phyloP scores from a whole-genome alignment of 208 protist genomes.

The Crithidia acanthocephali region DNA sequence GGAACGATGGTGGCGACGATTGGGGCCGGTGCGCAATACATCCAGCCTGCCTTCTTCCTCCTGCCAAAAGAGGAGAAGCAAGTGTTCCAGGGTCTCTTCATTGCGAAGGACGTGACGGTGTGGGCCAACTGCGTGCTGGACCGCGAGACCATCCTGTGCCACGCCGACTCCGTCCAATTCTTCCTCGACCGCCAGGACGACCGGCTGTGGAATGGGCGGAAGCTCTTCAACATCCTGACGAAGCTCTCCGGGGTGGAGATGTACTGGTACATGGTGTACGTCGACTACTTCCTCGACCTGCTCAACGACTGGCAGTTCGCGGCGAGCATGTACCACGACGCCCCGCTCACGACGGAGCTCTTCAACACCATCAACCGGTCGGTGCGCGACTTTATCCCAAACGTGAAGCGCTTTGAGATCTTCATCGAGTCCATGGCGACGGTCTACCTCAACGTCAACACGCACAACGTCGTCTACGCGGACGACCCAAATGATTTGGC shows the following conservation, averaged over 20 bases:
- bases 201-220: slow-evolving; percentile 74
- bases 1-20: slow-evolving; percentile 64
- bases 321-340: slow-evolving; percentile 82
- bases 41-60: slow-evolving; percentile 75
- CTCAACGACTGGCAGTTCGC: slow-evolving; percentile 88
- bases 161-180: slow-evolving; percentile 67
- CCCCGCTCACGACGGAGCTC: slow-evolving; percentile 70
- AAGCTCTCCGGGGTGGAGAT: slow-evolving; percentile 59
- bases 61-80: slow-evolving; percentile 75
- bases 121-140: slow-evolving; percentile 77
- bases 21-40: slow-evolving; percentile 78
- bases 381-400: slow-evolving; percentile 79
- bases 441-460: slow-evolving; percentile 80
- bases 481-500: slow-evolving; percentile 69
- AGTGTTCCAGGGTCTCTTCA: slow-evolving; percentile 64
- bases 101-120: slow-evolving; percentile 62
- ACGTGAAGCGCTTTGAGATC: slow-evolving; percentile 82
- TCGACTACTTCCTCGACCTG: slow-evolving; percentile 85
- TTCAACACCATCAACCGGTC: slow-evolving; percentile 79
- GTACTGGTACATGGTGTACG: slow-evolving; percentile 83
- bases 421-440: slow-evolving; percentile 49
- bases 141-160: slow-evolving; percentile 52
- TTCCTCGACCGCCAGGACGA: slow-evolving; percentile 81
- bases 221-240: slow-evolving; percentile 76
- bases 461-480: slow-evolving; percentile 80